A percentile compares a stretch with the other conserved stretches of the same genome.
These are phyloP conservation scores for Neonectria sp. DNA, from an alignment of 2,329 filamentous ascomycete species.

Conservation along the genomic window DNA sequence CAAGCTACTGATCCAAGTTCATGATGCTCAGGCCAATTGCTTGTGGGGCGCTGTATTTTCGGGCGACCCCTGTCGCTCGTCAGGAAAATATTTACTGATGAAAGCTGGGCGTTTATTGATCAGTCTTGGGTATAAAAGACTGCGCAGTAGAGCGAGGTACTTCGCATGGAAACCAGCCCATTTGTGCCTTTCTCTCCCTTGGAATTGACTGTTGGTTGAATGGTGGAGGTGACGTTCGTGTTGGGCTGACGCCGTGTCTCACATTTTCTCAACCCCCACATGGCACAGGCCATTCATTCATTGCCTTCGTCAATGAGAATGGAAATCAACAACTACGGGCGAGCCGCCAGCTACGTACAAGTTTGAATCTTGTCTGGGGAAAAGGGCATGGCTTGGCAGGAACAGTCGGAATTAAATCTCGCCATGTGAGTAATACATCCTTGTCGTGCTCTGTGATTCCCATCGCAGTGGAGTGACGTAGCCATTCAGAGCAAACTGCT, in stretches of 20 bases:
- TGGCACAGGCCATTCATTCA: neutral
- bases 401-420: neutral
- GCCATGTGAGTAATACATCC: neutral
- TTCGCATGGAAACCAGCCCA: neutral
- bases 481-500: neutral
- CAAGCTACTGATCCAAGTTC: conserved; percentile 7
- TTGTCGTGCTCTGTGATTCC: neutral
- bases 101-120: neutral
- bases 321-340: neutral
- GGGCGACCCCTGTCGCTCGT: neutral
- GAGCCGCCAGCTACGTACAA: neutral
- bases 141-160: neutral
- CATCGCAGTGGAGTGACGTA: neutral
- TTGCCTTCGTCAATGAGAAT: neutral
- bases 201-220: neutral
- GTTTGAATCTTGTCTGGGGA: neutral
- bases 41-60: neutral
- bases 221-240: neutral
- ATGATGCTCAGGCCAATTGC: conserved; percentile 2
- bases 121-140: neutral
- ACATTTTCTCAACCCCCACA: neutral
- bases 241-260: neutral
- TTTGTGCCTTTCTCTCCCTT: neutral
- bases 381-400: neutral
- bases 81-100: neutral